A percentile compares a stretch with the other conserved stretches of the same genome.
Conservation (phyloP, 805 yeast genomes). For the Candida namnaoensis region DNA sequence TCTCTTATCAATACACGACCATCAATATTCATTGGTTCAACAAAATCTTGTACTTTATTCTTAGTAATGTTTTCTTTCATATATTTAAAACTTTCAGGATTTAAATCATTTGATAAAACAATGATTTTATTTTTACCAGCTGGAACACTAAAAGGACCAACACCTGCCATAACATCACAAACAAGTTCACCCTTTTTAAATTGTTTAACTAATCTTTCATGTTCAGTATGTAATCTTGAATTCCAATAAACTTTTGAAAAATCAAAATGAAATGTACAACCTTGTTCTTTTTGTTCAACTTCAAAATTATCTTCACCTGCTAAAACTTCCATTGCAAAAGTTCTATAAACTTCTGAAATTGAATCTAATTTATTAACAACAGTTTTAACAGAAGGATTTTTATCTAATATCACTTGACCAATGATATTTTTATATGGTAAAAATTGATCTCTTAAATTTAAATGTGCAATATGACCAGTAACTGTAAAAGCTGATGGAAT, state of each 20-base stretch:
- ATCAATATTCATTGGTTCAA: slow-evolving; percentile 61
- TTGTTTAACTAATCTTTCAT: slow-evolving; percentile 60
- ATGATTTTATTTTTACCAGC: slow-evolving; percentile 79
- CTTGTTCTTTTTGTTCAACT: slow-evolving; percentile 84
- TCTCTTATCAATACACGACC: slow-evolving; percentile 73
- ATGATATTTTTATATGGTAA: slow-evolving; percentile 74
- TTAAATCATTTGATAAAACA: slow-evolving; percentile 88
- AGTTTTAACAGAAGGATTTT: slow-evolving; percentile 61
- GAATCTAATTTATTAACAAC: slow-evolving; percentile 89
- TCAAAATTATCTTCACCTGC: slow-evolving; percentile 75
- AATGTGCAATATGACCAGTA: slow-evolving; percentile 94
- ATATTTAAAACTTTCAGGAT: slow-evolving; percentile 76
- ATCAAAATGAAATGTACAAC: slow-evolving; percentile 80
- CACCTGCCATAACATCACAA: slow-evolving; percentile 97
- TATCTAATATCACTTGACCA: slow-evolving; percentile 86
- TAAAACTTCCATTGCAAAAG: slow-evolving; percentile 87
- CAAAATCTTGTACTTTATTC: slow-evolving; percentile 57
- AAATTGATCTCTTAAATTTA: slow-evolving; percentile 77
- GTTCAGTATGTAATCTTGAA: slow-evolving; percentile 90
- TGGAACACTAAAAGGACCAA: slow-evolving; percentile 96
- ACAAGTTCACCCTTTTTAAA: slow-evolving; percentile 66
- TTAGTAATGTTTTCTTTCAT: slow-evolving; percentile 51
- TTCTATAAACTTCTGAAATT: slow-evolving; percentile 81
- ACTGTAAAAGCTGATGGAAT: slow-evolving; percentile 86
- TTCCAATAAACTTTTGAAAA: slow-evolving; percentile 97